phyloP scores from a whole-genome alignment of 495 filamentous ascomycete species.

The Neurospora sublineolata region DNA sequence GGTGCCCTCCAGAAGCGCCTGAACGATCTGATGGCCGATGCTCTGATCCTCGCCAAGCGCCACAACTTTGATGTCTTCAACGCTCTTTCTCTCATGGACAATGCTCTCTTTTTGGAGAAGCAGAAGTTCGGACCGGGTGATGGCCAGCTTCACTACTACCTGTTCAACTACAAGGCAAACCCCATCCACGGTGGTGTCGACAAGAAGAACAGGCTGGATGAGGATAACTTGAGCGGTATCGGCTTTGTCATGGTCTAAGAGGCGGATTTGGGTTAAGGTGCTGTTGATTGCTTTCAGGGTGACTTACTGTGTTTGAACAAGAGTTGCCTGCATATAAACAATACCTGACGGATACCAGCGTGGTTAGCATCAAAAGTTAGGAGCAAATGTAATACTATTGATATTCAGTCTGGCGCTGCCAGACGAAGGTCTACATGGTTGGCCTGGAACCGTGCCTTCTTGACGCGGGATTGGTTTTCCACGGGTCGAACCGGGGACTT shows the following conservation, averaged over 20 bases:
- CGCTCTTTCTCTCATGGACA: constrained; percentile 83
- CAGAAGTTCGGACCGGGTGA: constrained; percentile 92
- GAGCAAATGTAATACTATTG: neutral
- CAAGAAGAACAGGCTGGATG: constrained; percentile 60
- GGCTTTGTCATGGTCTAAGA: constrained; percentile 72
- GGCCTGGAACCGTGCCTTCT: neutral
- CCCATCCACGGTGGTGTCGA: constrained; percentile 76
- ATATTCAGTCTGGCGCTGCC: neutral
- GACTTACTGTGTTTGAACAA: neutral
- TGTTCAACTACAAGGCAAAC: constrained; percentile 88
- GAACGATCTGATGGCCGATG: constrained; percentile 68
- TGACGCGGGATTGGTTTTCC: neutral
- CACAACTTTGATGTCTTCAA: constrained; percentile 93
- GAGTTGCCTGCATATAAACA: neutral
- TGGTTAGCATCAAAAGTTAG: neutral
- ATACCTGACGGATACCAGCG: neutral
- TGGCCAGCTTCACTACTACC: constrained; percentile 87
- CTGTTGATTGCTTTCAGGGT: neutral
- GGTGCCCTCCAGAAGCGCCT: constrained; percentile 58
- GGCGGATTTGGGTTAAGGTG: neutral
- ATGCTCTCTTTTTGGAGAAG: constrained; percentile 79
- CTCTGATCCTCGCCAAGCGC: constrained; percentile 78
- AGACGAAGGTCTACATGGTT: neutral
- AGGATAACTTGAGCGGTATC: constrained; percentile 67
- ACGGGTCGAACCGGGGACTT: neutral